Base-by-base conservation (phyloP, 2,329 filamentous ascomycete genomes). In the Colletotrichum sp. region DNA sequence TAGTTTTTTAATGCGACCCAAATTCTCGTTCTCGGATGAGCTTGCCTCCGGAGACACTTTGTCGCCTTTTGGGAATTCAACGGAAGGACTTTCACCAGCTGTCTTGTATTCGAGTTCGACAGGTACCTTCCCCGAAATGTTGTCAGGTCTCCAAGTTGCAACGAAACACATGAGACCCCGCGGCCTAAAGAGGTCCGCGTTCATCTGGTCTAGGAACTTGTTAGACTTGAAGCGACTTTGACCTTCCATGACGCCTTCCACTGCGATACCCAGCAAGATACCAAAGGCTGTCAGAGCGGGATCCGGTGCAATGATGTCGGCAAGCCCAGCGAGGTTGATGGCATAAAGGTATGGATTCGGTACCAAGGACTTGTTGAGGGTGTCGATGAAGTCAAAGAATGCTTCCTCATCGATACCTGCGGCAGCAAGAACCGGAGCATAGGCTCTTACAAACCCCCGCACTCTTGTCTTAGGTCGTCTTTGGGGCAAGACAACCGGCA, bases 171-270 rank as follows among this genome's bases (percentile, higher is more conserved):
- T 90, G 0, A 93, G 84, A 0, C 91, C 91, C 3, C 86, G 86
- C 0, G 91, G 91, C 62, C 85, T 86, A 80, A 93, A 93, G 74
- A 91, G 87, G 5, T 89, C 84, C 10, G 87, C 84, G 78, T 93
- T 93, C 78, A 91, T 85, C 43, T 84, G 82, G 77, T 91, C 87
- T 18, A 93, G 85, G 79, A 91, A 93, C 1, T 80, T 83, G 78
- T 91, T 92, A 0, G 88, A 86, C 56, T 85, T 82, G 78, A 83
- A 81, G 21, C 84, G 84, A 12, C 82, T 83, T 34, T 86, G 83
- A 1, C 84, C 80, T 66, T 87, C 85, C 70, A 85, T 84, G 1
- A 85, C 84, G 3, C 84, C 82, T 15, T 86, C 81, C 0, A 87
- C 85, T 1, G 83, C 83, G 6, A 88, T 77, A 61, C 88, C 85